Evolutionary conservation across 192 early-diverging fungal genomes (phyloP), one percentile per base, ranked within the genome.

Genomic region (Fimicolochytrium jonesii): DNA sequence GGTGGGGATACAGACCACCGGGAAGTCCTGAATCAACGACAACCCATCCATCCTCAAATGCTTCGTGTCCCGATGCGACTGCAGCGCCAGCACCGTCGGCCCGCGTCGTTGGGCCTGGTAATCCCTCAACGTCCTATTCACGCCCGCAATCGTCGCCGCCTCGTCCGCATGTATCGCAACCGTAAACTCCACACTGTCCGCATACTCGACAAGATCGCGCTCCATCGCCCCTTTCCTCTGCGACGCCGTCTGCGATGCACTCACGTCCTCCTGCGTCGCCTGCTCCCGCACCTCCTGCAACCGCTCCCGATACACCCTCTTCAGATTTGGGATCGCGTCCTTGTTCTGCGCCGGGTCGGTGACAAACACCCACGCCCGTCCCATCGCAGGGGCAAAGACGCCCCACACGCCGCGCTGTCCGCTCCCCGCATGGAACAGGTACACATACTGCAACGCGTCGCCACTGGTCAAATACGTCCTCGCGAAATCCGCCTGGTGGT

Each of bases 381-480:
- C 61, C 1, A 76, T 26, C n/a, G 73, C 69, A 0, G 90, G 84
- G n/a, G 78, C 74, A 20, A 90, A 84, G 0, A 98, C 68, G 0
- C 78, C 85, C 66, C 87, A 83, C 32, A 96, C 61, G 13, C 90
- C 84, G 6, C 86, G 49, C 13, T 44, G 54, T 0, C 69, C 72
- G 20, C 77, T 60, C 26, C 71, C 70, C 0, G 84, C 78, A 54
- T 95, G 93, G 68, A 86, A 95, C 31, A 99, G 64, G 55, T 90
- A 90, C 9, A 91, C 63, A 56, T 86, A 91, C 41, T 83, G 71
- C 34, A 92, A 61, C 2, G 47, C 76, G 9, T 42, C 34, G 34
- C n/a, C 36, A 1, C 49, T 42, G 4, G 45, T 41, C 7, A 80
- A 61, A 53, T 83, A 77, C 22, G 71, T 65, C 15, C 56, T 63